Evolutionary conservation across 192 early-diverging fungal species (phyloP), one percentile per base, ranked within the genome.

Genomic region (Irineochytrium annulatum): DNA sequence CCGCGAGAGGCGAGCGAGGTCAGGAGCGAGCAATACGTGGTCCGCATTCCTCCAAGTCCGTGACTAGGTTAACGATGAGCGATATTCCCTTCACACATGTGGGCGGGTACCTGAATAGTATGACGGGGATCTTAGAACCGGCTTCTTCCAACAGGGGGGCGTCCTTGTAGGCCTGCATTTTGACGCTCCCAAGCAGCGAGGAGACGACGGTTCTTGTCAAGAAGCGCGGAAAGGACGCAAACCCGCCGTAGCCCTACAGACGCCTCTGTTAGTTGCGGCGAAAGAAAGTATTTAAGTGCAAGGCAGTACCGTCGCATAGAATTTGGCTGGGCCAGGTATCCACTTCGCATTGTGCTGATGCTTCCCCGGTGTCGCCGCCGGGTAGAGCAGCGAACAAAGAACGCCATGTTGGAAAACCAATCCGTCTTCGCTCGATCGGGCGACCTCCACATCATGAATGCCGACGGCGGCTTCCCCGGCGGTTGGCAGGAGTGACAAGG

Each of bases 21-120:
- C 30, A 55, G 39, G 6, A 64, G 27, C 8, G 52, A 43, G 6
- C 39, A 56, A 28, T 79, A 79, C 16, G 69, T 75, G 24, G 76
- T 78, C 16, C 69, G 55, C 45, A 59, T 79, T 3, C 77, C 77
- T 27, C 63, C 77, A 11, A 79, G 59, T 20, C 77, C 77, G 43
- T 79, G 77, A 24, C 33, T 60, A 33, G 16, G 3, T 6, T 20
- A 35, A 65, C 11, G 56, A 16, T 20, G 44, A 19, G 11, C n/a
- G 49, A 3, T 46, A 3, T 29, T 52, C 51, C 16, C 37, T n/a
- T 13, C 37, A 41, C 37, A 41, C 37, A 41, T 41, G 37, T 13
- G n/a, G 37, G n/a, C 37, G 37, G 11, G n/a, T 41, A n/a, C 8
- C 37, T n/a, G n/a, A 41, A 41, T 8, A 41, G 43, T 0, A 20